Conservation (phyloP, 2,329 filamentous ascomycete genomes). For the Fonsecaea pedrosoi region DNA sequence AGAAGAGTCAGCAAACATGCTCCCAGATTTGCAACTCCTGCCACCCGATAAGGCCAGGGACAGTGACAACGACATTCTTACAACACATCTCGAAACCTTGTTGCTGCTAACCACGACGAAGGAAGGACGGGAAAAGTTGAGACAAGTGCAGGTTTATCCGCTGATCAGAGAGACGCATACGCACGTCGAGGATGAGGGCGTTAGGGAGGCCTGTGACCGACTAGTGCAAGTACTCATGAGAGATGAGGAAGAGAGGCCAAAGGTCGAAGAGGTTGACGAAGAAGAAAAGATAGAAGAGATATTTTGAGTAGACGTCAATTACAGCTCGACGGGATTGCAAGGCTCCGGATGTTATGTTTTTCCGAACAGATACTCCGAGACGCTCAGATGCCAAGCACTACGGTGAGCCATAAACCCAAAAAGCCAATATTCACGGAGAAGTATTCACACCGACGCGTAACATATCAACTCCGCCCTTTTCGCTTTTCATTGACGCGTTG, state of each 20-base stretch:
- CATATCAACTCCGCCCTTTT: conserved; percentile 12
- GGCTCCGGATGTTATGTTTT: not conserved
- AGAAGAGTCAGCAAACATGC: conserved; percentile 84
- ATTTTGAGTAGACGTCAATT: conserved; percentile 45
- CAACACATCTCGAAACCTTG: conserved; percentile 88
- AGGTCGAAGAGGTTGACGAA: conserved; percentile 54
- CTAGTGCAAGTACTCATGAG: conserved; percentile 88
- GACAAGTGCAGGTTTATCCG: conserved; percentile 82
- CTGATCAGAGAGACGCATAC: conserved; percentile 86
- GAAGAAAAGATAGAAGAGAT: conserved; percentile 55
- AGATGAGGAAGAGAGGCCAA: conserved; percentile 68
- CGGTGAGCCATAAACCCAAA: not conserved
- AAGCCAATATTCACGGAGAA: conserved; percentile 12
- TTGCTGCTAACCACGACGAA: conserved; percentile 80
- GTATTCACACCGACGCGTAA: not conserved
- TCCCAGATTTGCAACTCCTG: conserved; percentile 86
- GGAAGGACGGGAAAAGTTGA: conserved; percentile 75
- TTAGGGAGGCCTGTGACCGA: conserved; percentile 84
- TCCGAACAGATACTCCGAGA: not conserved
- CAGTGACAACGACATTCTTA: conserved; percentile 74
- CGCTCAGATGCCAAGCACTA: not conserved
- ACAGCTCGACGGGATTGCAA: not conserved
- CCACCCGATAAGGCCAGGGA: conserved; percentile 90
- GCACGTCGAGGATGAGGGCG: conserved; percentile 76
- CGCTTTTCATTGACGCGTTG: conserved; percentile 19